A percentile compares a stretch with the other conserved stretches of the same genome.
phyloP scores from a whole-genome alignment of 768 basidiomycete genomes.

The Psilocybe subaeruginosa region DNA sequence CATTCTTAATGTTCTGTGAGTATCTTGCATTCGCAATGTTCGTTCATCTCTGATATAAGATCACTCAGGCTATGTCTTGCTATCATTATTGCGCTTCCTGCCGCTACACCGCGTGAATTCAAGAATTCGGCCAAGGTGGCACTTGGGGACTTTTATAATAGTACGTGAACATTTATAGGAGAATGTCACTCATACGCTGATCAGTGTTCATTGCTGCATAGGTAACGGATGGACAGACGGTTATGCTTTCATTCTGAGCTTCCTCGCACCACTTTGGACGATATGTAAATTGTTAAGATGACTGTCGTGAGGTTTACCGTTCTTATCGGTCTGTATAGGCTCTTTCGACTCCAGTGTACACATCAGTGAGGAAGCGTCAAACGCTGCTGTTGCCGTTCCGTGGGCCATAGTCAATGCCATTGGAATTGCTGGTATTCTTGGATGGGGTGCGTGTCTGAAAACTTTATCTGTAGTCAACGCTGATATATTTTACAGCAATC shows the following conservation, averaged over 20 bases:
- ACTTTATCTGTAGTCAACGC: not conserved
- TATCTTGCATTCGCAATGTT: not conserved
- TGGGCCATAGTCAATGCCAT: slow-evolving; percentile 66
- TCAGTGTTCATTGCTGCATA: slow-evolving; percentile 18
- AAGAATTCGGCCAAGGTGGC: slow-evolving; percentile 65
- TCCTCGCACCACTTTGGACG: slow-evolving; percentile 46
- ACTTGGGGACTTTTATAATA: slow-evolving; percentile 62
- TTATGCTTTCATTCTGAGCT: slow-evolving; percentile 54
- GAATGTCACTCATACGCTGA: not conserved
- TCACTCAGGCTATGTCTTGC: slow-evolving; percentile 56
- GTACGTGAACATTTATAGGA: slow-evolving; percentile 32
- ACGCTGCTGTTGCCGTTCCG: slow-evolving; percentile 69
- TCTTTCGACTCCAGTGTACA: slow-evolving; percentile 62
- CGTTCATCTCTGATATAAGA: not conserved
- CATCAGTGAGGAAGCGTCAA: slow-evolving; percentile 72
- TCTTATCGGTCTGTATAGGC: slow-evolving; percentile 20
- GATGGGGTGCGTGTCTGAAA: slow-evolving; percentile 48
- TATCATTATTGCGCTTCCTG: slow-evolving; percentile 71
- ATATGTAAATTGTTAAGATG: slow-evolving; percentile 31
- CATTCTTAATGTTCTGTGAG: slow-evolving; percentile 68
- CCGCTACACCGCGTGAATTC: slow-evolving; percentile 59
- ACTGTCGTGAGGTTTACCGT: not conserved
- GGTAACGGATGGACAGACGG: slow-evolving; percentile 62
- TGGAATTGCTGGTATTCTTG: slow-evolving; percentile 57
- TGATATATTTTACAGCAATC: slow-evolving; percentile 38